Evolutionary conservation across 2,329 filamentous ascomycete species (phyloP), one percentile per base, ranked within the genome.

Genomic region (Tolypocladium ophioglossoides): DNA sequence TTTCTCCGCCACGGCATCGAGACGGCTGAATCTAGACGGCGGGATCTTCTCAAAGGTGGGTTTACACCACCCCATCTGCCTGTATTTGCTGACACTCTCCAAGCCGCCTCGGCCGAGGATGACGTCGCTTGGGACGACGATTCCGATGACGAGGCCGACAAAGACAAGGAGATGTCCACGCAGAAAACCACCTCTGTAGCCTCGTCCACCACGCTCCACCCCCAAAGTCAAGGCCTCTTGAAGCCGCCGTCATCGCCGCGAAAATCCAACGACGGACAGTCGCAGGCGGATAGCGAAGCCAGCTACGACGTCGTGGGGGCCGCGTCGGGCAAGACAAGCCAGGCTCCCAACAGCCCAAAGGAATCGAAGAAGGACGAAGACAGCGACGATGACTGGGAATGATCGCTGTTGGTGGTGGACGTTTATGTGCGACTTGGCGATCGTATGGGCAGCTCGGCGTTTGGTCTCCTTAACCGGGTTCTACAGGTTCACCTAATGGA

Each of bases 241-340:
- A 89, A 89, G 69, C 78, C 84, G 69, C 78, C 84, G 27, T 54
- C 73, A 34, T 82, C 87, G 62, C 74, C 84, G 20, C 85, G 89
- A 50, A 83, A 79, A 64, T 95, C 91, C 30, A 87, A 95, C 64
- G 91, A 96, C 65, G 87, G 91, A 68, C 91, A 92, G 68, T 95
- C 89, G 30, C 88, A 94, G 61, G 84, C 91, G 9, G 94, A 94
- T 64, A 96, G 92, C 67, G 94, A 99, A 63, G 89, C 89, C 20
- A 96, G 91, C 73, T 99, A 99, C 69, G 94, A 99, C 68, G 79
- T 99, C 37, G 90, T 99, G 48, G 87, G 87, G 9, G 85, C 86
- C 7, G 77, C 83, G 48, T 91, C 87, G 52, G 88, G 87, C 50
- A 81, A 83, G 47, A 83, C 85, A 39, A 96, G 89, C 68, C 87